Evolutionary conservation across 2,329 filamentous ascomycete species (phyloP).

Genomic region (Westerdykella sp.): DNA sequence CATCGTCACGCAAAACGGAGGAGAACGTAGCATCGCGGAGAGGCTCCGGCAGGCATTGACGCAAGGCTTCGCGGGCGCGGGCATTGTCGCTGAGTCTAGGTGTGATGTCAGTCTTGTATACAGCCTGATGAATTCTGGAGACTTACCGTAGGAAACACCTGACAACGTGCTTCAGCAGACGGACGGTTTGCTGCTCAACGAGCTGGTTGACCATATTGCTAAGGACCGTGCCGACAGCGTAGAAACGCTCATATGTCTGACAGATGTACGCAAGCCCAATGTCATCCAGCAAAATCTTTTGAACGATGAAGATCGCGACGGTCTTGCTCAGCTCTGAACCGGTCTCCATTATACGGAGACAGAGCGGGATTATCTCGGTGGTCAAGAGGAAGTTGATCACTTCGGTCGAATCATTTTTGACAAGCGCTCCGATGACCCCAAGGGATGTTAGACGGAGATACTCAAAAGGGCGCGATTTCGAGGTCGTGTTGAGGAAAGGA

Average conservation of each 20-base stretch:
- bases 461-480: slow-evolving; percentile 94
- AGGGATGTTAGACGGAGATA: slow-evolving; percentile 93
- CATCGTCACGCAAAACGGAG: slow-evolving; percentile 90
- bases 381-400: slow-evolving; percentile 99
- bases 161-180: slow-evolving; percentile 94
- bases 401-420: slow-evolving; percentile 97
- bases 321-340: slow-evolving; percentile 98
- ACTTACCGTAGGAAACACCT: slow-evolving; percentile 88
- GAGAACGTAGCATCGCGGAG: slow-evolving; percentile 97
- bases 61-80: slow-evolving; percentile 84
- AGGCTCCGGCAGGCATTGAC: slow-evolving; percentile 95
- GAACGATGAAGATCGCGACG: slow-evolving; percentile 98
- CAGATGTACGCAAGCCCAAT: slow-evolving; percentile 97
- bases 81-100: slow-evolving; percentile 90
- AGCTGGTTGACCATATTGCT: slow-evolving; percentile 99
- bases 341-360: slow-evolving; percentile 98
- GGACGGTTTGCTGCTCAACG: slow-evolving; percentile 93
- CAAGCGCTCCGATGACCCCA: slow-evolving; percentile 90
- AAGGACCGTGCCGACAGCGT: slow-evolving; percentile 91
- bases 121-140: background rate
- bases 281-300: slow-evolving; percentile 96
- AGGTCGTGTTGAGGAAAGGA: slow-evolving; percentile 96
- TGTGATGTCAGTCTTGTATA: slow-evolving; percentile 14
- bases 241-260: slow-evolving; percentile 97
- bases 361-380: slow-evolving; percentile 96